Conservation (phyloP, 2,329 filamentous ascomycete species). For the Coniochaeta sp. region DNA sequence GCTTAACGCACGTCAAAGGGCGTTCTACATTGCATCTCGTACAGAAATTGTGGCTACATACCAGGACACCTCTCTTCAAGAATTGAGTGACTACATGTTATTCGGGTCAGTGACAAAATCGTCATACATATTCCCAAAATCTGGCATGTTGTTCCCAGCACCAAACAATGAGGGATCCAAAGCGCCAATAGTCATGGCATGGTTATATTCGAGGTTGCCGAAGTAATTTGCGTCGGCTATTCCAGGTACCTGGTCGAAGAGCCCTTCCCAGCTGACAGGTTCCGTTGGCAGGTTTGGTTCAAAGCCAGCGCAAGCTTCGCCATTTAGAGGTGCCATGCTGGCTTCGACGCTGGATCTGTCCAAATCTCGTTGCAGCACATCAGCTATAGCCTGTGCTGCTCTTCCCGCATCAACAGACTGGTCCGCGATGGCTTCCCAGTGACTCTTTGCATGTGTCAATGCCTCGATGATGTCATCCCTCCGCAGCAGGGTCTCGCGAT, state of each 20-base stretch:
- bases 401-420: not conserved
- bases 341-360: not conserved
- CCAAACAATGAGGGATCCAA: not conserved
- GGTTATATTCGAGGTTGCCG: not conserved
- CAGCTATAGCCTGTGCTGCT: not conserved
- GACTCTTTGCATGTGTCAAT: not conserved
- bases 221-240: not conserved
- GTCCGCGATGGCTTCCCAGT: not conserved
- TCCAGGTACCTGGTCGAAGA: not conserved
- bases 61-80: no score
- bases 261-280: not conserved
- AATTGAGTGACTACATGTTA: not conserved
- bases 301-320: not conserved
- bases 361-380: not conserved
- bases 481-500: not conserved
- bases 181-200: not conserved
- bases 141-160: not conserved
- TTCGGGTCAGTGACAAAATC: not conserved
- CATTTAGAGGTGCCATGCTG: not conserved
- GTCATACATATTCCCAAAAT: not conserved
- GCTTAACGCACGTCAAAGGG: no score
- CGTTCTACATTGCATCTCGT: no score
- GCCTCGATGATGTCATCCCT: not conserved
- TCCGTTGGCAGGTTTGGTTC: not conserved
- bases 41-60: no score